Conservation (phyloP, 106 monocot genomes). For the Narthecium ossifragum region DNA sequence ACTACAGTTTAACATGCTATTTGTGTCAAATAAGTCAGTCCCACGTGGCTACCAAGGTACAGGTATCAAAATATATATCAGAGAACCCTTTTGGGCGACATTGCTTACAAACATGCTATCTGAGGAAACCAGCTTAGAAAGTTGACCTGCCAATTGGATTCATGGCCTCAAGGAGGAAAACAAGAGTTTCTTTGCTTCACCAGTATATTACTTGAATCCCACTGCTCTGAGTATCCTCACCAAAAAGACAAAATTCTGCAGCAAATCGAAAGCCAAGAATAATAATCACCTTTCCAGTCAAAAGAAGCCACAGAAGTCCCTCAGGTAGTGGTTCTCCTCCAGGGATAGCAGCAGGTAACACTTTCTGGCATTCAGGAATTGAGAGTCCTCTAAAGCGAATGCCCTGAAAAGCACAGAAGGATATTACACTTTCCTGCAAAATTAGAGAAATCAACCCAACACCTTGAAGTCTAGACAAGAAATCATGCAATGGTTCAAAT, state of each 20-base stretch:
- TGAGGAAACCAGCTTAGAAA: no score
- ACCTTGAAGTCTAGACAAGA: not conserved
- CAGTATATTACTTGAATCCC: no score
- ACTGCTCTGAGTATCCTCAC: no score
- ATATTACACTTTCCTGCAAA: not conserved
- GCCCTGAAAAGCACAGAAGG: constrained; percentile 37
- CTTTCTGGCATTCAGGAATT: constrained; percentile 96
- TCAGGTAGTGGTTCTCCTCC: constrained; percentile 93
- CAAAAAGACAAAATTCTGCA: no score
- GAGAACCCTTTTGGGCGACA: no score
- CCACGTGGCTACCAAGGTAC: no score
- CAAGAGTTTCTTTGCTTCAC: no score
- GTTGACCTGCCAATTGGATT: no score
- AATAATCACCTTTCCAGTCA: constrained; percentile 83
- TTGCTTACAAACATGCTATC: no score
- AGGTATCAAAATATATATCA: no score
- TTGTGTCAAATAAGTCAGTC: no score
- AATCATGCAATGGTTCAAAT: not conserved
- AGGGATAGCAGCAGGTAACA: constrained; percentile 66
- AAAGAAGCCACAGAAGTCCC: constrained; percentile 97
- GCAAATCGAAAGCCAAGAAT: not conserved
- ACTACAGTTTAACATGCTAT: no score
- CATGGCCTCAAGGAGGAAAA: not conserved
- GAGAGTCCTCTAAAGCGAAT: constrained; percentile 96
- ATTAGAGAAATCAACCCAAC: not conserved